Conservation (phyloP, 163 green algal genomes). For the Trebouxiophyceae sp. region DNA sequence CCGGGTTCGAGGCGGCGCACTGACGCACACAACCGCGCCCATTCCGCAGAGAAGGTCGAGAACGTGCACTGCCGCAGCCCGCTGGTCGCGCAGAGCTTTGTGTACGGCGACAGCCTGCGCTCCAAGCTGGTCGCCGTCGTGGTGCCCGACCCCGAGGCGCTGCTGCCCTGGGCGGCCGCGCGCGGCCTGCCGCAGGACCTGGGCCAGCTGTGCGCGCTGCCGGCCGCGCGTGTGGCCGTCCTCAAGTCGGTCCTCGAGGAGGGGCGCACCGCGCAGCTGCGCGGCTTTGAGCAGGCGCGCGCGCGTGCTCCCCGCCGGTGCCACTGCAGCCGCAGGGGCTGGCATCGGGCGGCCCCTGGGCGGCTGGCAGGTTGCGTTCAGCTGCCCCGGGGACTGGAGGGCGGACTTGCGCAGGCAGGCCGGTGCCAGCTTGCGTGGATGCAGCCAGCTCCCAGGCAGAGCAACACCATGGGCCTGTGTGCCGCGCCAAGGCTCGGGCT, state of each 20-base stretch:
- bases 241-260: constrained; percentile 76
- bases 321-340: too few relatives aligned
- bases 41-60: constrained; percentile 99
- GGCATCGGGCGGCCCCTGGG: not conserved
- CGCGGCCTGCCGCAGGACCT: constrained; percentile 42
- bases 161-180: constrained; percentile 80
- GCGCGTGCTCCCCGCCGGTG: not conserved
- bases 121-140: constrained; percentile 84
- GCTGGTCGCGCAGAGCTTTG: constrained; percentile 78
- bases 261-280: constrained; percentile 71
- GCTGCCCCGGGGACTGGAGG: too few relatives aligned
- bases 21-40: too few relatives aligned
- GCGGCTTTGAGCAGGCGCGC: constrained; percentile 85
- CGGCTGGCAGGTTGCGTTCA: not conserved
- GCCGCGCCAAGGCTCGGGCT: too few relatives aligned
- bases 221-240: constrained; percentile 55
- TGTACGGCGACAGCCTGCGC: constrained; percentile 88
- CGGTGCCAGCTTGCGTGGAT: too few relatives aligned
- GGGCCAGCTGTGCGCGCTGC: constrained; percentile 54
- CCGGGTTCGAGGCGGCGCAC: too few relatives aligned
- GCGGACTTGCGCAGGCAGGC: too few relatives aligned
- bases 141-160: constrained; percentile 85
- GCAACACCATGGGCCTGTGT: too few relatives aligned
- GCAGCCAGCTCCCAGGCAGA: too few relatives aligned
- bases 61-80: constrained; percentile 79